Base-by-base conservation (phyloP, 495 filamentous ascomycete genomes). In the Margaritispora aquatica region DNA sequence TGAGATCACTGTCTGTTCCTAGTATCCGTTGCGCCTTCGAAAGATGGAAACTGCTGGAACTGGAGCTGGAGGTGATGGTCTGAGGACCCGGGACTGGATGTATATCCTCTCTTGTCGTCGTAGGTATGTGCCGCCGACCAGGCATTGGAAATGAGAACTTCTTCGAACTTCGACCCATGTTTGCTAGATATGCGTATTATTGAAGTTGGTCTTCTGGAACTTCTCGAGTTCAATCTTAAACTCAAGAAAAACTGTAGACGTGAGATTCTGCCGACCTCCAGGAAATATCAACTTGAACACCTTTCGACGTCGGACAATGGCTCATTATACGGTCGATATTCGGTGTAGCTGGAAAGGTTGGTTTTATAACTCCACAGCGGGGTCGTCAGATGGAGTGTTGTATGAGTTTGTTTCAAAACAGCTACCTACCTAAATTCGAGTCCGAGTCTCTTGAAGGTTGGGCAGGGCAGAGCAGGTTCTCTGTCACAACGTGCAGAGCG, bases 141-240 rank as follows among this genome's bases (percentile, higher is more conserved):
- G 78, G 77, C 11, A 80, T 66, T 29, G 79, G 75, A 53, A 82
- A 82, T 24, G 68, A 72, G 60, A 82, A 82, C 54, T 77, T n/a
- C n/a, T n/a, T 81, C 19, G 79, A 78, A 53, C 71, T 71, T 59
- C 73, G 69, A 46, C 76, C 77, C 78, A 81, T 81, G 26, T 51
- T 66, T 51, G 46, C 51, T 26, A 24, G 17, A 5, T 50, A 24
- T 23, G 19, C 34, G n/a, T n/a, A n/a, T n/a, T n/a, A n/a, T n/a
- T n/a, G 1, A 44, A 24, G 34, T 26, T 23, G 24, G 3, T 8
- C 2, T 2, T 20, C 10, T 8, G 21, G n/a, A 15, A 4, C 2
- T 19, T 29, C 10, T 23, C 3, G 7, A 34, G 49, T 11, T 13
- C 24, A 31, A 34, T 34, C 26, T 5, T n/a, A n/a, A n/a, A n/a